A percentile compares a stretch with the other conserved stretches of the same genome.
Conservation (phyloP, 306 rosid genomes). For the Carpinus viminea region DNA sequence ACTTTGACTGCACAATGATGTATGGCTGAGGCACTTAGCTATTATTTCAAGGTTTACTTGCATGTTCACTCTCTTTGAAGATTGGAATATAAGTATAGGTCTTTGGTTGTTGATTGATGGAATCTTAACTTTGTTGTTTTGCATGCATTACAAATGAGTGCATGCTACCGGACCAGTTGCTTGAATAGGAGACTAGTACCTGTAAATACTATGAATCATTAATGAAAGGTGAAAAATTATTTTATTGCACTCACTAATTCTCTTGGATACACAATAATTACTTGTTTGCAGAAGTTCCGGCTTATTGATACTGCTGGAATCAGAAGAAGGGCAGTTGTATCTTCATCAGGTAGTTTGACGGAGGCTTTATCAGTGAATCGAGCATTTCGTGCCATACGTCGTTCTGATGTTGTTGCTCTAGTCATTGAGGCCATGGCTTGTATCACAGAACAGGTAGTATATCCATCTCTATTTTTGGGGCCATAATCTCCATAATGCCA, state of each 20-base stretch:
- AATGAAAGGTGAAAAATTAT: neutral
- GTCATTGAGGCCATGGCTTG: slow-evolving; percentile 97
- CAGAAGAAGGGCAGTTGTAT: slow-evolving; percentile 77
- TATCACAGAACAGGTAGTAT: slow-evolving; percentile 83
- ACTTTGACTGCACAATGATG: neutral
- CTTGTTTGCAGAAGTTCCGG: slow-evolving; percentile 66
- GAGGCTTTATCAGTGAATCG: slow-evolving; percentile 92
- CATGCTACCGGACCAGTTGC: neutral
- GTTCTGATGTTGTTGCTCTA: slow-evolving; percentile 91
- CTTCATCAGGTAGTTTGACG: slow-evolving; percentile 79
- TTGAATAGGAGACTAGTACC: neutral
- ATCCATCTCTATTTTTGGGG: slow-evolving; percentile 8
- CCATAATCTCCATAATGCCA: neutral
- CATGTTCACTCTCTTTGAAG: neutral
- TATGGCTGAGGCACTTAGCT: slow-evolving; percentile 3
- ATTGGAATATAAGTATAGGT: neutral
- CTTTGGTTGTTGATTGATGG: slow-evolving; percentile 13
- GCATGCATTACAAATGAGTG: slow-evolving; percentile 4
- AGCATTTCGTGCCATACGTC: slow-evolving; percentile 94
- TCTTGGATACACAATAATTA: slow-evolving; percentile 9
- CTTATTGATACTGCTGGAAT: slow-evolving; percentile 98
- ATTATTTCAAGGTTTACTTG: slow-evolving; percentile 1
- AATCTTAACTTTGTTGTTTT: slow-evolving; percentile 30
- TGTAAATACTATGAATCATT: neutral
- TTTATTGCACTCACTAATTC: neutral